Evolutionary conservation across 306 rosid genomes (phyloP).

Genomic region (Malus fusca): DNA sequence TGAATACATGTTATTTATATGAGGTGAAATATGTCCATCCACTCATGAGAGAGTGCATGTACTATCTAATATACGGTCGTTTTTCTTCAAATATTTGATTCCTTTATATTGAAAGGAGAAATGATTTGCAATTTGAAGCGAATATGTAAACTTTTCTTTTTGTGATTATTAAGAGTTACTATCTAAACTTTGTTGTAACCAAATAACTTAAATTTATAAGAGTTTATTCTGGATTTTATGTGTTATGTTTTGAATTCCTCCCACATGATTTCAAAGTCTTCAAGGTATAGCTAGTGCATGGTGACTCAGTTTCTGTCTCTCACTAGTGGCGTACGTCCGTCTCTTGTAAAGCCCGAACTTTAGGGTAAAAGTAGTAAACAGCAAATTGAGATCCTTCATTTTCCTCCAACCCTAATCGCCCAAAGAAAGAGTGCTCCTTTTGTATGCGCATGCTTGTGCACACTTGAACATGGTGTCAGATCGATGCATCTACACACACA

Average conservation of each 20-base stretch:
- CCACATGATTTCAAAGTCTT: not conserved
- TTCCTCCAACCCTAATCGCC: not conserved
- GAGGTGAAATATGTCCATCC: too few species aligned
- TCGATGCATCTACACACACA: not conserved
- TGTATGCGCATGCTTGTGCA: slow-evolving; percentile 4
- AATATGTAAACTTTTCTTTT: too few species aligned
- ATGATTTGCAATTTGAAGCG: too few species aligned
- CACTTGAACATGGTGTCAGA: slow-evolving; percentile 2
- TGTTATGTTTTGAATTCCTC: not conserved
- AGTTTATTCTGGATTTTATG: not conserved
- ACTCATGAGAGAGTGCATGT: too few species aligned
- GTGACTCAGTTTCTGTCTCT: not conserved
- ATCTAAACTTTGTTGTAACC: too few species aligned
- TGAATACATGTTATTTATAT: too few species aligned
- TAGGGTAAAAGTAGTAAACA: not conserved
- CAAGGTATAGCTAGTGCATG: not conserved
- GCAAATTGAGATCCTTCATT: not conserved
- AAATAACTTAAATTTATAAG: too few species aligned
- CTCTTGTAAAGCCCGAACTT: not conserved
- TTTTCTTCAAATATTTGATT: too few species aligned
- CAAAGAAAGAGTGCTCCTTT: not conserved
- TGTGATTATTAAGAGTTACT: too few species aligned
- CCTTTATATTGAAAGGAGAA: too few species aligned
- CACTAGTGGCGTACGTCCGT: not conserved
- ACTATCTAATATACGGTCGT: too few species aligned